phyloP scores from a whole-genome alignment of 495 filamentous ascomycete genomes.

The Aspergillus panamensis region DNA sequence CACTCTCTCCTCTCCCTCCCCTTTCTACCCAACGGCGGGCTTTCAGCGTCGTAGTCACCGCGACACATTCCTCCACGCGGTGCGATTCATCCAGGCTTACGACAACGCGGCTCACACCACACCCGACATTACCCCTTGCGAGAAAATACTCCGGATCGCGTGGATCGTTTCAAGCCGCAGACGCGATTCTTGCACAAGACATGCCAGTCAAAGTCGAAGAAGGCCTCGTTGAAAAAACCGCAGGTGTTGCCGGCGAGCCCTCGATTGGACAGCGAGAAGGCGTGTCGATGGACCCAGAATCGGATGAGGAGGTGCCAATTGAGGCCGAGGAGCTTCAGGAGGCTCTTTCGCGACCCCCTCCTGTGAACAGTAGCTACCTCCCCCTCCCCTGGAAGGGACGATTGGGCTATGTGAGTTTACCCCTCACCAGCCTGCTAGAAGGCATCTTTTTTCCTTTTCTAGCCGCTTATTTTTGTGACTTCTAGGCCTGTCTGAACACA shows the following conservation, averaged over 20 bases:
- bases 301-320: slow-evolving; percentile 44
- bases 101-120: not conserved
- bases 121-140: slow-evolving; percentile 1
- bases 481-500: slow-evolving; percentile 82
- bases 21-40: slow-evolving; percentile 15
- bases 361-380: slow-evolving; percentile 81
- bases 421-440: not conserved
- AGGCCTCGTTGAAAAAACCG: not conserved
- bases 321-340: slow-evolving; percentile 45
- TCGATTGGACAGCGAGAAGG: slow-evolving; percentile 2
- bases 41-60: not conserved
- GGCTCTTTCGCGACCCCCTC: slow-evolving; percentile 60
- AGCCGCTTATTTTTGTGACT: slow-evolving; percentile 18
- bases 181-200: not conserved
- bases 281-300: slow-evolving; percentile 42
- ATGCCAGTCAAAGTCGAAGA: not conserved
- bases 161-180: not conserved
- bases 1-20: slow-evolving; percentile 13
- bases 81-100: slow-evolving; percentile 10
- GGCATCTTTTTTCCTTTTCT: not conserved
- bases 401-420: slow-evolving; percentile 73
- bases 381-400: slow-evolving; percentile 92
- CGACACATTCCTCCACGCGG: slow-evolving; percentile 14
- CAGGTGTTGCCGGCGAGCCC: not conserved
- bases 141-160: slow-evolving; percentile 6